Base-by-base conservation (phyloP, 306 rosid genomes). In the Vigna radiata region DNA sequence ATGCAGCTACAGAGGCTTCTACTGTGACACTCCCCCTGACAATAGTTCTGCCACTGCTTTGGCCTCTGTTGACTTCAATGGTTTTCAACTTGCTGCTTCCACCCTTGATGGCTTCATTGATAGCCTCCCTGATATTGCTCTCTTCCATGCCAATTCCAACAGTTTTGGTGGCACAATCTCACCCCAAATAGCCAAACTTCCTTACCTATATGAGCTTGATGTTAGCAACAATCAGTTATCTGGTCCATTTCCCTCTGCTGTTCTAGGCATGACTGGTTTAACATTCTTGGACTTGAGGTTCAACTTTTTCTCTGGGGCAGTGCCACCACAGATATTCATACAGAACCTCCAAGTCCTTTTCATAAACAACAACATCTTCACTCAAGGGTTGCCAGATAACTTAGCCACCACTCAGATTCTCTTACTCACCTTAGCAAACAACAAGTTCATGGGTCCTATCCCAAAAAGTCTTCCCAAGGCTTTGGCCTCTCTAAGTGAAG, bases 81-180 rank as follows among this genome's bases (percentile, higher is more conserved):
- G 96, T 6, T 94, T 94, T 63, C 89, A 84, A 39, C 88, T 91
- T 4, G 16, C 63, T 7, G 96, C 94, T 67, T 76, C 96, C 2
- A 81, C 93, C 8, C 94, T 94, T 4, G 91, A 91, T 48, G 98
- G 93, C 46, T 94, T 94, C 37, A 84, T 94, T 39, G 94, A 94
- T 70, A 88, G 81, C 4, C 93, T 94, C 8, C 93, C 94, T 11
- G 96, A 94, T 75, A 81, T 91, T 62, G 97, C 98, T 76, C 87
- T 91, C 11, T 94, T 91, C 84, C 96, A 90, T 87, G 98, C 96
- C 67, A 91, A 94, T 76, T 86, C 97, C 82, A 94, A 94, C 88
- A 87, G 75, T 15, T 91, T 94, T 19, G 7, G 78, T 2, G 97
- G 98, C 78, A 87, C 94, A 0, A 76, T 94, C 77, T 82, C 96